Percentiles rank a stretch among this genome's conserved stretches.
Conservation (phyloP, 73 alveolate genomes). For the Chromera velia region DNA sequence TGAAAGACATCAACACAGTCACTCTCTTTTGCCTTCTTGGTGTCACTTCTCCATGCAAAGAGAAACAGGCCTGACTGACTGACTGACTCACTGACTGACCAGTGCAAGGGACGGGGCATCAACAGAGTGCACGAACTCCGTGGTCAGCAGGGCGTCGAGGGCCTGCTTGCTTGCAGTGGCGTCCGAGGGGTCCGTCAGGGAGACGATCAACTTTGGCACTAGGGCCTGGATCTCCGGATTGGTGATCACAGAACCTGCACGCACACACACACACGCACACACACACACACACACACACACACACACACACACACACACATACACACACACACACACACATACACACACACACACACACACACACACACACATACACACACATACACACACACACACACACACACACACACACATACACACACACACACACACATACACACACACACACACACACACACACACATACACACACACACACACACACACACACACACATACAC, state of each 20-base stretch:
- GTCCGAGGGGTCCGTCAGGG: neutral
- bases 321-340: slow-evolving; percentile 14
- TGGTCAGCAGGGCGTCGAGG: slow-evolving; percentile 58
- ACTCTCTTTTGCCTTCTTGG: no score
- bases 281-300: slow-evolving; percentile 21
- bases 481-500: slow-evolving; percentile 33
- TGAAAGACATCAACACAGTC: no score
- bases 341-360: slow-evolving; percentile 20
- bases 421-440: slow-evolving; percentile 33
- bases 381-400: slow-evolving; percentile 25
- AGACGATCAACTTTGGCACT: neutral
- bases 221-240: neutral
- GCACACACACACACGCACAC: neutral
- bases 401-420: slow-evolving; percentile 33
- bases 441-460: slow-evolving; percentile 33
- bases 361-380: slow-evolving; percentile 20
- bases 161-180: slow-evolving; percentile 8
- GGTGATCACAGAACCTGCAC: neutral
- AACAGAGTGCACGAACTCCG: slow-evolving; percentile 62
- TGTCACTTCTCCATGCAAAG: no score
- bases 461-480: slow-evolving; percentile 33
- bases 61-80: no score
- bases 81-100: no score
- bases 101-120: slow-evolving; percentile 69
- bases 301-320: slow-evolving; percentile 25